Base-by-base conservation (phyloP, 2,329 filamentous ascomycete species). In the Nemania abortiva region DNA sequence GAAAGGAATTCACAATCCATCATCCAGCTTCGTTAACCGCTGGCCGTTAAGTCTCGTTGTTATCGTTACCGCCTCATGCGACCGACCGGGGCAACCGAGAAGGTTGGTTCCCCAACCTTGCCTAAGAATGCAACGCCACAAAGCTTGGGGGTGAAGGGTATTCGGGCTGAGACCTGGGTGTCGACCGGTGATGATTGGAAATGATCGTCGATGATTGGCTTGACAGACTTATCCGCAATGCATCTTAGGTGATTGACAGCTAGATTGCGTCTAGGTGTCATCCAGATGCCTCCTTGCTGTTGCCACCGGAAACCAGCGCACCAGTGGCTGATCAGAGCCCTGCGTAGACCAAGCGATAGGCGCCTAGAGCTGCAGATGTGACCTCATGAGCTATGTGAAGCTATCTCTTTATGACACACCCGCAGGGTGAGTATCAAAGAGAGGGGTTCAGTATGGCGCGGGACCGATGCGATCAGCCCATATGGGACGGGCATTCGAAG, bases 341-440 rank as follows among this genome's bases (percentile, higher is more conserved):
- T 29, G 31, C 22, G 27, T 18, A 15, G 54, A 37, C 11, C 37
- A 7, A 39, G 45, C 5, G n/a, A 13, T 20, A 52, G 39, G 39
- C 39, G 11, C 13, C 27, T 9, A 47, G 9, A 10, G 6, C 7
- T 37, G 39, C 45, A 60, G 56, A 65, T 59, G 56, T 52, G 22
- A 56, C 18, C 50, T 34, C 0, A 9, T 20, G 31, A 63, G 60
- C 49, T n/a, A n/a, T n/a, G n/a, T n/a, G n/a, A n/a, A n/a, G n/a
- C n/a, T 55, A 63, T 37, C 22, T 60, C 55, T 56, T 50, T 29
- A 49, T 31, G 18, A 22, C 15, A 59, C 57, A n/a, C 27, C 42
- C 15, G 22, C 31, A 45, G 64, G 55, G 64, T 6, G 49, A 34
- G 29, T 49, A 58, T 54, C 60, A 50, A 58, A 61, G 49, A 55